Percentiles rank a stretch among this genome's conserved stretches.
Conservation (phyloP, 352 stramenopile genomes). For the Phytophthora pseudosyringae region DNA sequence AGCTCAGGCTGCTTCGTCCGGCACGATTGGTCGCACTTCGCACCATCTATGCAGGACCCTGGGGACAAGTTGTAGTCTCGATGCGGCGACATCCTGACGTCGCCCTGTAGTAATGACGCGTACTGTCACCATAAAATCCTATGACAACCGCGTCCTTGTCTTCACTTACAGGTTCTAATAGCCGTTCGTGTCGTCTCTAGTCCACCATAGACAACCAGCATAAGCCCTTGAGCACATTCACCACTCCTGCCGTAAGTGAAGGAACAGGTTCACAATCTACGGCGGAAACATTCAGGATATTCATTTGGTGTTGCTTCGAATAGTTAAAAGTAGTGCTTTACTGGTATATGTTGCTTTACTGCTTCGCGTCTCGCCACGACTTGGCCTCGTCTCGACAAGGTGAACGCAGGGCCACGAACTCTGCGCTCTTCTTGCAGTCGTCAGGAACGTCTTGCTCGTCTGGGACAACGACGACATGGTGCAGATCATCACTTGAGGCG, state of each 20-base stretch:
- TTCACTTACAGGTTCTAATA: too few species aligned
- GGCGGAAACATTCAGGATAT: too few species aligned
- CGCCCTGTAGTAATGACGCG: too few species aligned
- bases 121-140: too few species aligned
- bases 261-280: too few species aligned
- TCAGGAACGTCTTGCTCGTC: background rate
- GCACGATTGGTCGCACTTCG: slow-evolving; percentile 27
- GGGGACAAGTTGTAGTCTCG: background rate
- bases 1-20: slow-evolving; percentile 15
- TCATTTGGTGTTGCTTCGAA: too few species aligned
- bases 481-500: slow-evolving; percentile 6
- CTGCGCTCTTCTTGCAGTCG: background rate
- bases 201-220: too few species aligned
- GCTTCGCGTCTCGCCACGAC: background rate
- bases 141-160: background rate
- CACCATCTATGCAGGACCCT: slow-evolving; percentile 16
- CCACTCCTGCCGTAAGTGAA: too few species aligned
- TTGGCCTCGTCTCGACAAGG: slow-evolving; percentile 11
- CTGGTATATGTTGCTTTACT: background rate
- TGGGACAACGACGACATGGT: slow-evolving; percentile 12
- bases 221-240: too few species aligned
- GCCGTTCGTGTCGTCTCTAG: too few species aligned
- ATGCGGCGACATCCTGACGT: background rate
- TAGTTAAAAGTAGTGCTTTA: background rate
- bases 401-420: slow-evolving; percentile 19